Percentiles rank a stretch among this genome's conserved stretches.
These are phyloP conservation scores for Polytrichum formosum DNA, from an alignment of 225 moss, liverwort and hornwort genomes.

Conservation along the genomic window DNA sequence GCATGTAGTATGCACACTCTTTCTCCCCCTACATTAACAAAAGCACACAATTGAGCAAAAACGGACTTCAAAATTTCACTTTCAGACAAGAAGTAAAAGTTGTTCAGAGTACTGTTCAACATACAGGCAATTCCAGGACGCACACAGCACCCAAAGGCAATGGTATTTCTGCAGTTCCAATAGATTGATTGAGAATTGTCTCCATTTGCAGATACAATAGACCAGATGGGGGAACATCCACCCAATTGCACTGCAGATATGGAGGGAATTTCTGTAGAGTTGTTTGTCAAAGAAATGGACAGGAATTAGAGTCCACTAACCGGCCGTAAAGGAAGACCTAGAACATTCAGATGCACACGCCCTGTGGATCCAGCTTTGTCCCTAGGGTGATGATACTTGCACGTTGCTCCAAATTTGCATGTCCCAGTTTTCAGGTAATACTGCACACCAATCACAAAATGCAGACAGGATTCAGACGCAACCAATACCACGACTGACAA, in stretches of 20 bases:
- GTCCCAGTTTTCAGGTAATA: conserved; percentile 98
- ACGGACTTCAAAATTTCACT: too few relatives aligned
- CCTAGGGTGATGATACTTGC: conserved; percentile 99
- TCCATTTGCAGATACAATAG: too few relatives aligned
- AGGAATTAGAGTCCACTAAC: neutral
- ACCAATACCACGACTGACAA: neutral
- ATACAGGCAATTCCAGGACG: too few relatives aligned
- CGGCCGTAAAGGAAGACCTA: conserved; percentile 82
- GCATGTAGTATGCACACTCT: conserved; percentile 99
- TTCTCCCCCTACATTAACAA: conserved; percentile 75
- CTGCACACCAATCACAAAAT: conserved; percentile 35
- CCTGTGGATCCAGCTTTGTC: conserved; percentile 99
- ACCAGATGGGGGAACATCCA: too few relatives aligned
- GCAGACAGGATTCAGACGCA: neutral
- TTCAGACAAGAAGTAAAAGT: too few relatives aligned
- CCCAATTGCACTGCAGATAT: too few relatives aligned
- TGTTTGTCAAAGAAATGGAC: too few relatives aligned
- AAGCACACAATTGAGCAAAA: neutral
- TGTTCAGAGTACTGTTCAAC: too few relatives aligned
- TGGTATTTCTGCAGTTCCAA: too few relatives aligned
- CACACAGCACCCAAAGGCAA: too few relatives aligned
- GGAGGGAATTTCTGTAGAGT: too few relatives aligned
- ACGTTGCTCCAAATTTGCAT: conserved; percentile 99
- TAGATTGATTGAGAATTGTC: too few relatives aligned
- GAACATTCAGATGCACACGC: conserved; percentile 90